A percentile compares a stretch with the other conserved stretches of the same genome.
phyloP scores from a whole-genome alignment of 2,329 filamentous ascomycete species.

The Fusarium mundagurra region DNA sequence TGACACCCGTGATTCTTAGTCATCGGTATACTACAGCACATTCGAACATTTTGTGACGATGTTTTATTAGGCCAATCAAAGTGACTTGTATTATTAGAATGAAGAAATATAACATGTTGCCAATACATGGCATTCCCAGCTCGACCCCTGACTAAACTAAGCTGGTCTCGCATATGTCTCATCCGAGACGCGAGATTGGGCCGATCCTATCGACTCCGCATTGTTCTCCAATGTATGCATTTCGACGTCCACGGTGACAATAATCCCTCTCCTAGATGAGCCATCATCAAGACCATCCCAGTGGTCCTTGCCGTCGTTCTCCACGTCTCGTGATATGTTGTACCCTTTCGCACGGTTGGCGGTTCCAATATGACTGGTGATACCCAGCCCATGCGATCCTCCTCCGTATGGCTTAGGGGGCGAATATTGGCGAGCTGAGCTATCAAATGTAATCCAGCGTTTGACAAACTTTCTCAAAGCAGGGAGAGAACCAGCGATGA shows the following conservation, averaged over 20 bases:
- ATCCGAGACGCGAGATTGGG: not conserved
- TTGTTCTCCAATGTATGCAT: slow-evolving; percentile 16
- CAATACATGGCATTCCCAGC: not conserved
- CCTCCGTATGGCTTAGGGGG: not conserved
- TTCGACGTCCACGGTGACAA: slow-evolving; percentile 25
- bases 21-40: not conserved
- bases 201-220: not conserved
- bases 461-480: not conserved
- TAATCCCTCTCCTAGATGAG: slow-evolving; percentile 14
- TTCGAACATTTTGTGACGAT: too few relatives aligned
- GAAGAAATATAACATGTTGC: too few relatives aligned
- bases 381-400: not conserved
- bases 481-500: slow-evolving; percentile 10
- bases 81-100: not conserved
- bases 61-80: rapidly evolving
- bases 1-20: not conserved
- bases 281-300: slow-evolving; percentile 19
- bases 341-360: not conserved
- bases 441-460: slow-evolving; percentile 13
- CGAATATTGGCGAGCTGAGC: not conserved
- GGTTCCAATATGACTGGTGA: not conserved
- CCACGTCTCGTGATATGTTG: not conserved
- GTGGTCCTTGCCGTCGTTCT: not conserved
- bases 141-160: not conserved
- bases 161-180: not conserved